Evolutionary conservation across 1,139 yeast species (phyloP).

Genomic region (Hyphopichia fennica): DNA sequence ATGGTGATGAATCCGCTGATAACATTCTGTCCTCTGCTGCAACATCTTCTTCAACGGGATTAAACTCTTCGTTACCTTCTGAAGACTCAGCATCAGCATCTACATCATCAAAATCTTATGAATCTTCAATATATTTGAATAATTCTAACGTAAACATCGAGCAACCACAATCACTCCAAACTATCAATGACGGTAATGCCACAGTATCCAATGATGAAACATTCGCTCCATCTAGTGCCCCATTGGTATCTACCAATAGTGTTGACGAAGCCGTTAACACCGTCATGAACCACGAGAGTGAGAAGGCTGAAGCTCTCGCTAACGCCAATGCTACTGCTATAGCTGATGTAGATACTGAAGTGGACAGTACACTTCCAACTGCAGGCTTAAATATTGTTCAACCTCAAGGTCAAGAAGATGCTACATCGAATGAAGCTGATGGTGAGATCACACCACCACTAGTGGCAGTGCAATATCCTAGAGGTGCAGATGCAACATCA

Average conservation of each 20-base stretch:
- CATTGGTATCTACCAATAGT: constrained; percentile 2
- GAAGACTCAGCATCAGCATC: constrained; percentile 4
- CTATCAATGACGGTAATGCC: background rate
- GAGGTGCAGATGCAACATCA: background rate
- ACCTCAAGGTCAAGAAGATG: background rate
- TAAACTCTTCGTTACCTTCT: constrained; percentile 4
- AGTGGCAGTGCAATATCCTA: background rate
- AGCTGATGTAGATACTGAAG: background rate
- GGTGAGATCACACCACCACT: background rate
- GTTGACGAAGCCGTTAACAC: background rate
- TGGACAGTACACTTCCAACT: background rate
- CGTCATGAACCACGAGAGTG: background rate
- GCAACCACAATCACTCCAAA: constrained; percentile 2
- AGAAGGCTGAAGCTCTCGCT: background rate
- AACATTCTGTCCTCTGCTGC: constrained; percentile 7
- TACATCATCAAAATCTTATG: constrained; percentile 4
- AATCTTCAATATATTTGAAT: constrained; percentile 8
- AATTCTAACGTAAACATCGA: constrained; percentile 5
- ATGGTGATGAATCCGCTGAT: constrained; percentile 5
- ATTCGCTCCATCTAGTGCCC: background rate
- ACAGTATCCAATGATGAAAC: background rate
- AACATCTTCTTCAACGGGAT: constrained; percentile 8
- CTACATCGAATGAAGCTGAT: background rate
- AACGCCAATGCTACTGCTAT: background rate
- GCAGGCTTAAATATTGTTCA: background rate